Evolutionary conservation across 1,284 basidiomycete species (phyloP), one percentile per base, ranked within the genome.

Genomic region (Erythrobasidium hasegawianum): DNA sequence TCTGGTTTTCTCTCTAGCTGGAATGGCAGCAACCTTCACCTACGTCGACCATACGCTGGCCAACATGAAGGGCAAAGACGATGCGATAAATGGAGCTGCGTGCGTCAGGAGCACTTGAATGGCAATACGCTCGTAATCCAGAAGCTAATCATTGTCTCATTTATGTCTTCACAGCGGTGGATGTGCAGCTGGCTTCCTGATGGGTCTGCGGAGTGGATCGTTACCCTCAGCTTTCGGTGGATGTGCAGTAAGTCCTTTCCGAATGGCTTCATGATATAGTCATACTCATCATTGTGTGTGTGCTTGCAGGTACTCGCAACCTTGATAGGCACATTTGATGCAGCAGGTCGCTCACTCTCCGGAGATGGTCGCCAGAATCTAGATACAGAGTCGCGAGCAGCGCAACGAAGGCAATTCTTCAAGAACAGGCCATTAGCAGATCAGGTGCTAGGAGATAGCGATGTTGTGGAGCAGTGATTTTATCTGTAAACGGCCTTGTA

Each of bases 161-260:
- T n/a, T n/a, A n/a, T 47, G 7, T 22, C 26, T 5, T 10, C 22
- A 18, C 40, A 68, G 67, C 59, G 93, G 90, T 70, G 93, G 89
- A 64, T 96, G 93, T 79, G 93, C 92, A 57, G 91, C 92, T 64
- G 93, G 93, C 56, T 89, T 96, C 78, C 80, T 96, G 69, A 89
- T 89, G 49, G 93, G 93, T 68, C 81, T 93, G 68, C 83, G 86
- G 80, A 82, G 90, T 90, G 76, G 65, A 84, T 81, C 64, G 57
- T 54, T 67, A 40, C 33, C 33, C 45, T 13, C 38, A 33, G 52
- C 38, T n/a, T 66, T 67, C 38, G 57, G 59, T 9, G 62, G 57
- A 22, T 68, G 64, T 56, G 68, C 64, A 38, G 69, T 70, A n/a
- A 29, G 68, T 64, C 20, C 47, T 53, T 58, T 62, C 16, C 26